Base-by-base conservation (phyloP, 192 early-diverging fungal species). In the Coemansia sp. region DNA sequence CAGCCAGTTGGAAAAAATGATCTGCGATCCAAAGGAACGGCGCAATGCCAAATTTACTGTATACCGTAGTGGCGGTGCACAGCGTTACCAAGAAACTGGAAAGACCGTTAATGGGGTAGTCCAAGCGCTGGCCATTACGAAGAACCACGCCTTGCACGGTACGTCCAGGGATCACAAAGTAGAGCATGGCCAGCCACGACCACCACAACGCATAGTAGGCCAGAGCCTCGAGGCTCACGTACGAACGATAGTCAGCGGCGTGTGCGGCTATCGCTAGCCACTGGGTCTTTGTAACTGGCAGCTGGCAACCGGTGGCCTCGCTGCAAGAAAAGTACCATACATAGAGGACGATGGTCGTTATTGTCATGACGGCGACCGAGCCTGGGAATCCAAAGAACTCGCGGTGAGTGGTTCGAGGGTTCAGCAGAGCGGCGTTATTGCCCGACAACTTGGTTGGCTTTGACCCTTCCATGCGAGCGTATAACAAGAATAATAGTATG, bases 71-170 rank as follows among this genome's bases (percentile, higher is more conserved):
- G 9, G 89, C 73, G 65, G 84, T 43, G 39, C 70, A 65, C 29
- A 73, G 69, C 24, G 91, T 88, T 66, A 90, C 75, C 46, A 87
- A 62, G 65, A 90, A 49, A 22, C 88, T 87, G 57, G 88, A 68
- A 31, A 94, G 85, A 67, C 89, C 92, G 78, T 97, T 99, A 71
- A 95, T 87, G 64, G 90, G 91, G 83, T 99, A 99, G 52, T 74
- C 73, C 40, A 99, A 87, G 24, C 76, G 87, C 55, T 86, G 74
- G 31, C 94, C 93, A 73, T 90, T 85, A 22, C 93, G 90, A 43
- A 96, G 80, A 57, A 68, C 62, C 16, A 88, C 89, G 43, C 97
- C 95, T 36, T 91, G 72, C 20, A 87, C 70, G 20, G 69, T 72
- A 43, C 74, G 53, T 16, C 90, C 95, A 1, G 96, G 96, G 33